Conservation (phyloP, 257 asterid genomes). For the Ilex aquifolium region DNA sequence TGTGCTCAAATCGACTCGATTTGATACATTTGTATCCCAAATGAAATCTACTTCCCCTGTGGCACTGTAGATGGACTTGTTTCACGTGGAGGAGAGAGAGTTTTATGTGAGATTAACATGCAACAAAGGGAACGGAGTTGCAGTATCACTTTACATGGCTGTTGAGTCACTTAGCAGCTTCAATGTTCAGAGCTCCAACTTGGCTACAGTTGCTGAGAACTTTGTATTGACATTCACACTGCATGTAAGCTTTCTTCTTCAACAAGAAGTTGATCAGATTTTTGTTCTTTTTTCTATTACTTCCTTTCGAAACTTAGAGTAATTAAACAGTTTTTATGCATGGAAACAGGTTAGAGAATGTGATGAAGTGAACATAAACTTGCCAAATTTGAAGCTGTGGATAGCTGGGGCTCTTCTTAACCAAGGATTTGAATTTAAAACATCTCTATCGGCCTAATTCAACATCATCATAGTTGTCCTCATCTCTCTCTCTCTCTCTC, state of each 20-base stretch:
- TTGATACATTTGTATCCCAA: too few species aligned
- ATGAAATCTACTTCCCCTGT: background rate
- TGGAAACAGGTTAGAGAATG: conserved; percentile 40
- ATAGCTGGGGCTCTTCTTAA: conserved; percentile 48
- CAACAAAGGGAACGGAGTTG: conserved; percentile 52
- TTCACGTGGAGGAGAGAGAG: conserved; percentile 49
- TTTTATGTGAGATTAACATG: conserved; percentile 45
- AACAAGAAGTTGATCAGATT: background rate
- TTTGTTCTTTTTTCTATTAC: background rate
- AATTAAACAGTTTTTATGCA: background rate
- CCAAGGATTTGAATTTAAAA: conserved; percentile 63
- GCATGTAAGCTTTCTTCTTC: conserved; percentile 32
- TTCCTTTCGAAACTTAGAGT: background rate
- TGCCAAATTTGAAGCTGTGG: conserved; percentile 58
- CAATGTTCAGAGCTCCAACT: conserved; percentile 42
- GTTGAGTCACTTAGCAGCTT: conserved; percentile 52
- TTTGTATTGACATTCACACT: conserved; percentile 61
- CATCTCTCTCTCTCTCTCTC: too few species aligned
- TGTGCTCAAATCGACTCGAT: too few species aligned
- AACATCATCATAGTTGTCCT: too few species aligned
- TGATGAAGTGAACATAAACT: conserved; percentile 40
- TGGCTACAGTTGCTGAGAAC: conserved; percentile 37
- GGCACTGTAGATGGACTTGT: conserved; percentile 54
- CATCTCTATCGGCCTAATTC: conserved; percentile 14
- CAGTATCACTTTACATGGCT: conserved; percentile 40